Percentiles rank a stretch among this genome's conserved stretches.
Evolutionary conservation across 495 filamentous ascomycete species (phyloP).

Genomic region (Cercophora scortea): DNA sequence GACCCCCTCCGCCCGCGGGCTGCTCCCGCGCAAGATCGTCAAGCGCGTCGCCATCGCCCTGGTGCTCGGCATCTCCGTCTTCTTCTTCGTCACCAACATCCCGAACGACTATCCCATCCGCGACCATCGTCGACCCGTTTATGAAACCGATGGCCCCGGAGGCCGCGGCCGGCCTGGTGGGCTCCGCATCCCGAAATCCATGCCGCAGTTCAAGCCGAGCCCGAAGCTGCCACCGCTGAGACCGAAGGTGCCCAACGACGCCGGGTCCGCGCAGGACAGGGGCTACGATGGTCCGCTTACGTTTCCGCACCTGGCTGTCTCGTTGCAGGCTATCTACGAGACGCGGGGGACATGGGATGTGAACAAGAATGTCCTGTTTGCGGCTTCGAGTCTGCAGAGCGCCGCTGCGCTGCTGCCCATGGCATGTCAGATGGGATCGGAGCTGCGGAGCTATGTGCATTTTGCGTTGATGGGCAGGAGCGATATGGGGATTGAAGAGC

Average conservation of each 20-base stretch:
- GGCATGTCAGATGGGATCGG: conserved; percentile 52
- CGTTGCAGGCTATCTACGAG: conserved; percentile 30
- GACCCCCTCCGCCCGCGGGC: conserved; percentile 15
- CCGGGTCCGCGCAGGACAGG: not conserved
- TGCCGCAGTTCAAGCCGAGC: conserved; percentile 12
- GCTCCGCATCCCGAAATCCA: conserved; percentile 10
- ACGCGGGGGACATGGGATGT: conserved; percentile 23
- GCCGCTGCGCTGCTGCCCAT: conserved; percentile 48
- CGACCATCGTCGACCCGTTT: conserved; percentile 21
- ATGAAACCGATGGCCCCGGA: conserved; percentile 13
- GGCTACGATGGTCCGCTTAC: conserved; percentile 32
- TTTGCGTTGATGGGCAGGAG: conserved; percentile 50
- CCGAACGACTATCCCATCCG: conserved; percentile 25
- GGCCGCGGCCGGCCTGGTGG: conserved; percentile 1
- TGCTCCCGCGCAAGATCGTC: conserved; percentile 22
- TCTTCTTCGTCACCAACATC: conserved; percentile 37
- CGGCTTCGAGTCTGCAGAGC: conserved; percentile 48
- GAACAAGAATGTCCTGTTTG: conserved; percentile 54
- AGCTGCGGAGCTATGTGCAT: conserved; percentile 51
- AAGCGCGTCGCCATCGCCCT: conserved; percentile 29
- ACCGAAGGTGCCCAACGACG: not conserved
- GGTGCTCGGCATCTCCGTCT: conserved; percentile 22
- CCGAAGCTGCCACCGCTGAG: not conserved
- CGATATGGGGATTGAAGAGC: conserved; percentile 41
- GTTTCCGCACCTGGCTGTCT: conserved; percentile 27